Base-by-base conservation (phyloP, 306 rosid genomes). In the Fagus crenata region DNA sequence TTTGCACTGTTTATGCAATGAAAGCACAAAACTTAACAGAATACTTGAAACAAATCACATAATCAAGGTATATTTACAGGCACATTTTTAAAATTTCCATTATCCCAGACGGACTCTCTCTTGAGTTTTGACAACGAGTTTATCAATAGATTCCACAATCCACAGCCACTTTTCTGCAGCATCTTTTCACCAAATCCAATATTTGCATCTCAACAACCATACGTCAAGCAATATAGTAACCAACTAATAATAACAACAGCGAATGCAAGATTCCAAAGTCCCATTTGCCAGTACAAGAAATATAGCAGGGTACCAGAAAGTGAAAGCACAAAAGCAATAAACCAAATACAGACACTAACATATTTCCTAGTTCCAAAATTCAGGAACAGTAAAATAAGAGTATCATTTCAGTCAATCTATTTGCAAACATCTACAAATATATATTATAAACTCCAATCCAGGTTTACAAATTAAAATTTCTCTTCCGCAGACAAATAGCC, bases 31-130 rank as follows among this genome's bases (percentile, higher is more conserved):
- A 60, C 40, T 11, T 9, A 32, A 15, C 32, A 65, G 49, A 36
- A 39, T 39, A 65, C 32, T 65, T 37, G 71, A 65, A 37, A 3
- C 9, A 28, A 65, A 65, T 15, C 49, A 65, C 49, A 14, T 14
- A 4, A 37, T 65, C 70, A 65, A 37, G 49, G 69, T 63, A 63
- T n/a, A 11, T 40, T 35, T 63, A 5, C 69, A 63, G 69, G 71
- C 28, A 65, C 49, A n/a, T 37, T 11, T 65, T 17, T 37, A 9
- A 11, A 35, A 36, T 65, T 65, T 37, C 32, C 14, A 39, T 39
- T 39, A 39, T 28, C 11, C 0, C 32, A 61, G 41, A 61, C 1
- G 14, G 14, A 61, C 6, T 9, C 7, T 12, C 67, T 33, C 15
- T 61, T 22, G 28, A 22, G 28, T 22, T 61, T 12, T 9, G 17